These are phyloP conservation scores for Carallia pectinifolia DNA, from an alignment of 345 rosid genomes.

Conservation along the genomic window DNA sequence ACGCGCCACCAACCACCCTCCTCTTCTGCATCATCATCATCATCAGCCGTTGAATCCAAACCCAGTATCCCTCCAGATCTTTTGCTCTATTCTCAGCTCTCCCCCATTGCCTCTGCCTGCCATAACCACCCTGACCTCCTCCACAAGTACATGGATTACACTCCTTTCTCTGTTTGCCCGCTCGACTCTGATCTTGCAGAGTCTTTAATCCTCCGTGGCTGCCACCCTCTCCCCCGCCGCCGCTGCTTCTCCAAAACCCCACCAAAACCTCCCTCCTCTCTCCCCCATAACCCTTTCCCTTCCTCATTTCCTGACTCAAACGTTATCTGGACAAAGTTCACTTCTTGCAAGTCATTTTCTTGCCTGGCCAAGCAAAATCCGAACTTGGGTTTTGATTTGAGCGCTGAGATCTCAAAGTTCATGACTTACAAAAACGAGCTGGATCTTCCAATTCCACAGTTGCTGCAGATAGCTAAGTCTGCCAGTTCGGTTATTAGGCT, in stretches of 20 bases:
- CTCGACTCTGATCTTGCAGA: conserved; percentile 71
- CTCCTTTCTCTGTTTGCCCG: conserved; percentile 83
- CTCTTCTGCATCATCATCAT: conserved; percentile 20
- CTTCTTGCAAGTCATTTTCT: conserved; percentile 60
- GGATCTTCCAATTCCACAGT: conserved; percentile 86
- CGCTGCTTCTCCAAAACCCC: conserved; percentile 93
- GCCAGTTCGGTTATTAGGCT: conserved; percentile 60
- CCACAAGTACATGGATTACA: conserved; percentile 78
- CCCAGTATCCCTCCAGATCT: conserved; percentile 67
- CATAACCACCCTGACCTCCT: conserved; percentile 85
- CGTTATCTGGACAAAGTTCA: conserved; percentile 68
- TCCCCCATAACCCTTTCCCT: conserved; percentile 52
- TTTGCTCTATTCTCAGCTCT: conserved; percentile 68
- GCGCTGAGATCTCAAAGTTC: conserved; percentile 49
- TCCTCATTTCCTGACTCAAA: conserved; percentile 60
- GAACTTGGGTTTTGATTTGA: conserved; percentile 56
- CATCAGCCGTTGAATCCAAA: conserved; percentile 17
- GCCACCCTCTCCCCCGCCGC: conserved; percentile 98
- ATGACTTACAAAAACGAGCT: conserved; percentile 58
- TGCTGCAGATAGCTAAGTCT: conserved; percentile 60
- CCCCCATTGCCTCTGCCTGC: conserved; percentile 87
- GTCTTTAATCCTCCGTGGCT: conserved; percentile 84
- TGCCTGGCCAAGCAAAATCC: conserved; percentile 61
- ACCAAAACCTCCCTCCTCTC: conserved; percentile 40
- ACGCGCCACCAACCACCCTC: conserved; percentile 68